Base-by-base conservation (phyloP, 2,329 filamentous ascomycete species). In the Ceratocystiopsis sp. region DNA sequence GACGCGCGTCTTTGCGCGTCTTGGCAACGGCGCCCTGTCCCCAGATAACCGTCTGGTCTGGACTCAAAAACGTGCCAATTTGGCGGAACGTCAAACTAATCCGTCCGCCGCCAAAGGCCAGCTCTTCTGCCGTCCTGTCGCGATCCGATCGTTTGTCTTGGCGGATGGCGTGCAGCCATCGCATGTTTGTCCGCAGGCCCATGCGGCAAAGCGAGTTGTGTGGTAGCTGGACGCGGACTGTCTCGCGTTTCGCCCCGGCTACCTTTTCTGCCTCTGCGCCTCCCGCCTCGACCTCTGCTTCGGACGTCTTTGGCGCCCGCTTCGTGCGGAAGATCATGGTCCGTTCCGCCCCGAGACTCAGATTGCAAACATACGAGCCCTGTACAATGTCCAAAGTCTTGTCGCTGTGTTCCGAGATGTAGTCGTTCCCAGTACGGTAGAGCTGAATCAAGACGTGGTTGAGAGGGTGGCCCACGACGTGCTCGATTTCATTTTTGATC, bases 351-450 rank as follows among this genome's bases (percentile, higher is more conserved):
- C 91, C 91, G n/a, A 96, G 71, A 50, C 85, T 94, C 41, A 94
- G 76, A 55, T 96, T 98, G 50, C 87, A 85, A 51, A 98, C 93
- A 46, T 71, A 87, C 19, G 83, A 91, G 5, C 70, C 77, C 21
- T 72, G 75, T 13, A 76, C 78, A 45, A 98, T 91, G 57, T 98
- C 91, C 19, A 98, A 67, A 0, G 89, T 94, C 62, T 98, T 98
- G 58, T 98, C 91, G 35, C 85, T 93, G 56, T 98, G 91, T 57
- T 98, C 91, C 1, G 84, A 91, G 48, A 98, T 98, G 57, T 85
- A 85, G 60, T 98, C 91, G 40, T 75, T 76, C 3, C 89, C 84
- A 51, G 73, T 71, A n/a, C 91, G 83, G 55, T 98, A 98, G 45
- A 86, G 73, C 55, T 98, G 91, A 38, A 98, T 93, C 40, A 98